These are phyloP conservation scores for Corymbia calophylla DNA, from an alignment of 441 rosid genomes.

Conservation along the genomic window DNA sequence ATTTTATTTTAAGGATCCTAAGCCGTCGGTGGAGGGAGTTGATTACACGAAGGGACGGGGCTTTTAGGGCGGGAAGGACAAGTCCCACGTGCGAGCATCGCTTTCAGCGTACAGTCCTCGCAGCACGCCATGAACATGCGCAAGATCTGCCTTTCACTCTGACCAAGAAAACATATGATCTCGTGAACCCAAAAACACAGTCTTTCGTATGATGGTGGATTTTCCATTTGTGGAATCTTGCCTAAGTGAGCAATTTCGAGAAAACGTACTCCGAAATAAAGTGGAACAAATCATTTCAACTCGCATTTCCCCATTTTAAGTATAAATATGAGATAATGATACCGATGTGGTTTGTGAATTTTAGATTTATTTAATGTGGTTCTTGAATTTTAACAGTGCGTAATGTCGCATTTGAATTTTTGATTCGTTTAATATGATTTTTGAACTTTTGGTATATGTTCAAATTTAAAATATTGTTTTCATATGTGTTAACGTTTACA, in stretches of 20 bases:
- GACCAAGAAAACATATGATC: neutral
- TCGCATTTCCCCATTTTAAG: too few species aligned
- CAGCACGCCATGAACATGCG: neutral
- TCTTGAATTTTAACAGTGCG: neutral
- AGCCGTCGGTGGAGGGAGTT: neutral
- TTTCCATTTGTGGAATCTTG: neutral
- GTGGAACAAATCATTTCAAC: neutral
- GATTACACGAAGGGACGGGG: neutral
- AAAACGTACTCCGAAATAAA: neutral
- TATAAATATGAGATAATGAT: too few species aligned
- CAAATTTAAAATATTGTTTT: neutral
- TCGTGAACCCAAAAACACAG: neutral
- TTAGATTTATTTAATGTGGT: too few species aligned
- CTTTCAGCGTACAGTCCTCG: neutral
- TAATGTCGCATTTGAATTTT: too few species aligned
- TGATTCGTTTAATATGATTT: too few species aligned
- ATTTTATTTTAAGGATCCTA: neutral
- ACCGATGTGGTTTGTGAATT: rapidly evolving
- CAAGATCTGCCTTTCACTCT: neutral
- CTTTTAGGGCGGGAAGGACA: neutral
- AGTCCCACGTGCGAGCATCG: neutral
- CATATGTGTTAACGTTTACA: neutral
- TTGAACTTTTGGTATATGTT: rapidly evolving
- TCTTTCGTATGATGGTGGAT: neutral
- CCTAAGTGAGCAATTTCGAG: neutral